Percentiles rank a stretch among this genome's conserved stretches.
phyloP scores from a whole-genome alignment of 1,284 basidiomycete genomes.

The Grifola frondosa region DNA sequence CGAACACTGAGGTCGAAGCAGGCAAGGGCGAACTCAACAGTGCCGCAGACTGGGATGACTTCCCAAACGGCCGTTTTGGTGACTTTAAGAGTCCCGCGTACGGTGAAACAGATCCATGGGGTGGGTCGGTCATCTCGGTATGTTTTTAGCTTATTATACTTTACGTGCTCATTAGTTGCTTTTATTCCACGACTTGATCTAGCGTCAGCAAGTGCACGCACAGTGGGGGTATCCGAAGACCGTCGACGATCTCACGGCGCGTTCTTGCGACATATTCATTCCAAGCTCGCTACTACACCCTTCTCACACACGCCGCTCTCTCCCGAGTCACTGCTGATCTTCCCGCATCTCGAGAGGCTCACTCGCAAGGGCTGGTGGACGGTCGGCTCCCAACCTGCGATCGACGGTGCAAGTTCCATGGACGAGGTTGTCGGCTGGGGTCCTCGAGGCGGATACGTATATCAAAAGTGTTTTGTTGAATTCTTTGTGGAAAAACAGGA shows the following conservation, averaged over 20 bases:
- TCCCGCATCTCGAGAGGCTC: constrained; percentile 76
- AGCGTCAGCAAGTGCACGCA: constrained; percentile 67
- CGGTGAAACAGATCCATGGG: constrained; percentile 79
- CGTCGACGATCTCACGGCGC: constrained; percentile 67
- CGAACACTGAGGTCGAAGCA: constrained; percentile 47
- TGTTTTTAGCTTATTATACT: constrained; percentile 18
- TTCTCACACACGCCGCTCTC: constrained; percentile 89
- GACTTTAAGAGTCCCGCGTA: constrained; percentile 97
- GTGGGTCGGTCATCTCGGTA: constrained; percentile 57
- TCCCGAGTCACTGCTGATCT: constrained; percentile 81
- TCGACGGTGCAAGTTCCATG: constrained; percentile 76
- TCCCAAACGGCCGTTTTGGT: constrained; percentile 98
- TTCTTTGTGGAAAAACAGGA: constrained; percentile 80
- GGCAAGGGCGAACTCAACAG: constrained; percentile 74
- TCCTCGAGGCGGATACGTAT: constrained; percentile 88
- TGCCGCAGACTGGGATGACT: constrained; percentile 93
- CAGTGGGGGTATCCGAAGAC: constrained; percentile 84
- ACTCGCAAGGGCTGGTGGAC: constrained; percentile 89
- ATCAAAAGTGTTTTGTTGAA: constrained; percentile 97
- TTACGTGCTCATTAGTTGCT: constrained; percentile 1
- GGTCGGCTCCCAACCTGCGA: constrained; percentile 93
- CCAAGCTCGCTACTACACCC: constrained; percentile 74
- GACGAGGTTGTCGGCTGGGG: constrained; percentile 91
- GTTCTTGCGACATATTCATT: constrained; percentile 80
- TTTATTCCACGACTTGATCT: constrained; percentile 1